Conservation (phyloP, 2,329 filamentous ascomycete species). For the Sarocladium oryzae region DNA sequence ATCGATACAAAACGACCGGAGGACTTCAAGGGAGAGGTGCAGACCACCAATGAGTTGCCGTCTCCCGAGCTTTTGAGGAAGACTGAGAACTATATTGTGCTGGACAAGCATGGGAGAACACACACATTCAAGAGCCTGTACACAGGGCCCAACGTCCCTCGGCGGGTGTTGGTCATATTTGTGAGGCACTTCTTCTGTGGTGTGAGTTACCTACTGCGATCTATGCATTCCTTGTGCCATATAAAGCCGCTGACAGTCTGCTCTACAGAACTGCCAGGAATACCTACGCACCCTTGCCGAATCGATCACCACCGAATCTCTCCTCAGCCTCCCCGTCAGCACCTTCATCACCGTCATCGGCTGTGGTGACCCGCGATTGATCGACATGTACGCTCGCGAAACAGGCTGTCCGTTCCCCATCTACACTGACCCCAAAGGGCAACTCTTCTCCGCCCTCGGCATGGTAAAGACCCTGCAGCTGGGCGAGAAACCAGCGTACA, state of each 20-base stretch:
- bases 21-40: slow-evolving; percentile 51
- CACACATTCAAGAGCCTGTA: slow-evolving; percentile 59
- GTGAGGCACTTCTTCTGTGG: slow-evolving; percentile 77
- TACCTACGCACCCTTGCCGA: slow-evolving; percentile 59
- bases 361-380: slow-evolving; percentile 63
- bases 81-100: slow-evolving; percentile 50
- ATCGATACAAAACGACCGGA: slow-evolving; percentile 24
- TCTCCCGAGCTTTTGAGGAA: slow-evolving; percentile 39
- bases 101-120: slow-evolving; percentile 54
- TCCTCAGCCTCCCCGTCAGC: slow-evolving; percentile 41
- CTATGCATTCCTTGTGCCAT: no score
- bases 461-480: slow-evolving; percentile 60
- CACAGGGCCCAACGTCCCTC: slow-evolving; percentile 44
- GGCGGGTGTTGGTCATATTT: slow-evolving; percentile 63
- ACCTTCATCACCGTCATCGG: slow-evolving; percentile 66
- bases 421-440: slow-evolving; percentile 66
- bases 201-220: slow-evolving; percentile 39
- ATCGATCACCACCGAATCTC: slow-evolving; percentile 47
- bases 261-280: slow-evolving; percentile 67
- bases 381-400: slow-evolving; percentile 56
- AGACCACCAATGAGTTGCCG: slow-evolving; percentile 50
- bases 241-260: background rate
- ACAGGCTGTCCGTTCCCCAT: slow-evolving; percentile 66
- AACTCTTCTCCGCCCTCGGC: slow-evolving; percentile 59
- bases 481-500: slow-evolving; percentile 58